Evolutionary conservation across 164 flowering plant species (phyloP).

Genomic region (Dillenia turbinata): DNA sequence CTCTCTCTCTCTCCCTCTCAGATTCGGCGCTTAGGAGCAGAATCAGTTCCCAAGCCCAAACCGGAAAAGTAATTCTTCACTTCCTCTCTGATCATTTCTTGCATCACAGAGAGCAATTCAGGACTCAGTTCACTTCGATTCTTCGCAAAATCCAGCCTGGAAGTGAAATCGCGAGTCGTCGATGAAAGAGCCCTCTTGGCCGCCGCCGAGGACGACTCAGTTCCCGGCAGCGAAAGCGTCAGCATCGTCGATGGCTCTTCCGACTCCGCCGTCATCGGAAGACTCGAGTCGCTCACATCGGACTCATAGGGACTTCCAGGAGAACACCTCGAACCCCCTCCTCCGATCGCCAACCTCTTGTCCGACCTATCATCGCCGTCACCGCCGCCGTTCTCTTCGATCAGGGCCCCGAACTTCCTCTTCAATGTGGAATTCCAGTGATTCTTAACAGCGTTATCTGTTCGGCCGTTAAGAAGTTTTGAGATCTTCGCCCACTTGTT

Average conservation of each 20-base stretch:
- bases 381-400: not conserved
- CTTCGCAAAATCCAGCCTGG: not conserved
- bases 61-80: constrained; percentile 28
- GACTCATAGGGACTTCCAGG: constrained; percentile 21
- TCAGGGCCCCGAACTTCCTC: constrained; percentile 21
- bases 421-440: constrained; percentile 56
- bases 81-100: constrained; percentile 35
- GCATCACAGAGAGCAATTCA: constrained; percentile 25
- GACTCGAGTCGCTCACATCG: constrained; percentile 24
- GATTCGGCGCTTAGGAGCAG: too few species aligned
- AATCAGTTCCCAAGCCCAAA: too few species aligned
- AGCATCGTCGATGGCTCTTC: constrained; percentile 3
- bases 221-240: constrained; percentile 8
- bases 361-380: not conserved
- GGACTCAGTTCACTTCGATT: constrained; percentile 10
- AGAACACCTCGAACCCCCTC: constrained; percentile 9
- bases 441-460: constrained; percentile 56
- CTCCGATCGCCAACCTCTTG: not conserved
- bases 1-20: too few species aligned
- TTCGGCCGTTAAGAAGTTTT: constrained; percentile 37
- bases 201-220: not conserved
- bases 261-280: not conserved
- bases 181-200: not conserved
- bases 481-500: constrained; percentile 57
- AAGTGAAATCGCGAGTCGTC: not conserved